Evolutionary conservation across 2,329 filamentous ascomycete species (phyloP), one percentile per base, ranked within the genome.

Genomic region (Colletotrichum lentis): DNA sequence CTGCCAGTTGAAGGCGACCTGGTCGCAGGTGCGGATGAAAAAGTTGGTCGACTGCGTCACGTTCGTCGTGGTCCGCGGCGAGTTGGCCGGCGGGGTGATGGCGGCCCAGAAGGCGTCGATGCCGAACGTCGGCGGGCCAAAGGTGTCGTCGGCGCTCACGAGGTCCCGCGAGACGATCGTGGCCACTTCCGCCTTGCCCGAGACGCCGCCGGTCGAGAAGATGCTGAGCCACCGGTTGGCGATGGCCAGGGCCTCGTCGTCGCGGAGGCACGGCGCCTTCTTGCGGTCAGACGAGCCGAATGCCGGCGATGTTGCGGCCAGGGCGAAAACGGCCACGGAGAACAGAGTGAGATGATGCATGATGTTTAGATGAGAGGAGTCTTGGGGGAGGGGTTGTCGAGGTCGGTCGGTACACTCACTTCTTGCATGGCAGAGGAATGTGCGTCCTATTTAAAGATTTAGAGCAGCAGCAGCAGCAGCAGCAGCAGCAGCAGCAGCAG

Each of bases 1-100:
- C 41, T 49, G 43, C 67, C 67, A 69, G 37, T 66, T 69, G 18
- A 47, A 44, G 5, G 67, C 63, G 20, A 69, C 59, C 18, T 62
- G 62, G 18, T 67, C 57, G 12, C 67, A 69, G 2, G 52, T 49
- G 10, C 67, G 57, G 7, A 69, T 37, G 10, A 67, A 22, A 10
- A 69, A 62, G n/a, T 10, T 35, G 1, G 47, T 37, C 7, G 47
- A 20, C 52, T 67, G 57, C n/a, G 47, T 62, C 20, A 66, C 47
- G 58, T 67, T 67, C 11, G 57, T 44, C 20, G 43, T 62, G 6
- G 53, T 59, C 1, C 12, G 16, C 12, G 39, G 39, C 16, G n/a
- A 11, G 54, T 44, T 49, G 41, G 20, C 24, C 1, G 37, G 14
- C 5, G 57, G 3, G 1, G n/a, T 16, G 20, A 62, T 8, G 22